Conservation (phyloP, 306 rosid genomes). For the Cyclanthera cordifolia region DNA sequence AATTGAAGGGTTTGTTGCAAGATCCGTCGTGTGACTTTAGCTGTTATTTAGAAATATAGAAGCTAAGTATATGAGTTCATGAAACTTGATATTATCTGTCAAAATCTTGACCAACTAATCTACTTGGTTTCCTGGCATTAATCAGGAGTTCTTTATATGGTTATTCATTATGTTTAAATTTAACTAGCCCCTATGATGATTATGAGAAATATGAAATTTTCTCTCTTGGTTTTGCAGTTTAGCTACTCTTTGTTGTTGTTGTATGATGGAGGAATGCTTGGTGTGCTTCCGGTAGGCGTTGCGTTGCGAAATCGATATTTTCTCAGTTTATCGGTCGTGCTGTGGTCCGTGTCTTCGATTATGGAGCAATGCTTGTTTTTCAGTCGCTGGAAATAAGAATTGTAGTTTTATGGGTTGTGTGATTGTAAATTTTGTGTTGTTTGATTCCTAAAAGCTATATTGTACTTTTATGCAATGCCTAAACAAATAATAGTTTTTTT, state of each 20-base stretch:
- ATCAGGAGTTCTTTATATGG: background rate
- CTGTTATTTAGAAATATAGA: background rate
- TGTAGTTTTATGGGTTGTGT: background rate
- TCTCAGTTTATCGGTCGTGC: background rate
- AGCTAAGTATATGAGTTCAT: background rate
- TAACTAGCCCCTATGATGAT: background rate
- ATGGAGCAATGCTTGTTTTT: background rate
- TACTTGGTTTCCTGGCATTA: background rate
- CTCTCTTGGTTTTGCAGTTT: conserved; percentile 40
- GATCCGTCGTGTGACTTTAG: background rate
- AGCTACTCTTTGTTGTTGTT: conserved; percentile 79
- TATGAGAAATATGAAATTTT: background rate
- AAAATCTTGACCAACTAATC: background rate
- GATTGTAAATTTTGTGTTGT: background rate
- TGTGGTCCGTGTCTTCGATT: background rate
- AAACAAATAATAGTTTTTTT: background rate
- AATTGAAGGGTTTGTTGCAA: background rate
- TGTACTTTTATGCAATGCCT: background rate
- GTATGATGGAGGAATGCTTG: conserved; percentile 73
- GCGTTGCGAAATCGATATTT: background rate
- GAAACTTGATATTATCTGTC: background rate
- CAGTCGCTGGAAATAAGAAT: background rate
- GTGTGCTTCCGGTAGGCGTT: conserved; percentile 23
- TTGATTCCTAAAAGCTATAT: background rate
- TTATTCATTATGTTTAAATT: background rate